These are phyloP conservation scores for Trichothecium roseum DNA, from an alignment of 2,329 filamentous ascomycete genomes.

Conservation along the genomic window DNA sequence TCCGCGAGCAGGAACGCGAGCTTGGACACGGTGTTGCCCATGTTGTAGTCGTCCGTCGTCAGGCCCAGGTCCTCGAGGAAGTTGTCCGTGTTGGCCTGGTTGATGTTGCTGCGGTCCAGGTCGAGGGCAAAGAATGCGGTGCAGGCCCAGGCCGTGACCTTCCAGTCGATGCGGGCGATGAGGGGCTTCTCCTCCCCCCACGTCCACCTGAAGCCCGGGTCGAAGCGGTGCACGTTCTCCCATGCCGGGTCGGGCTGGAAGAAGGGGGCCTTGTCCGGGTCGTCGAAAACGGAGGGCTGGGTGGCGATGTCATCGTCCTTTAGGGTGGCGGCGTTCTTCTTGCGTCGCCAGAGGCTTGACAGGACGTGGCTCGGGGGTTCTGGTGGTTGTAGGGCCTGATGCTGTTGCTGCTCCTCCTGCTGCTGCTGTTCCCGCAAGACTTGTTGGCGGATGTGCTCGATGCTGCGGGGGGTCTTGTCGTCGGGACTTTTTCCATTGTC, in stretches of 20 bases:
- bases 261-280: slow-evolving; percentile 27
- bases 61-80: slow-evolving; percentile 27
- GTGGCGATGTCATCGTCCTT: slow-evolving; percentile 17
- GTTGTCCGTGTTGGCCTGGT: slow-evolving; percentile 28
- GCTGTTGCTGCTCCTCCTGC: too few species aligned
- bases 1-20: slow-evolving; percentile 36
- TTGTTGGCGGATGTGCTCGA: too few species aligned
- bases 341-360: too few species aligned
- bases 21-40: slow-evolving; percentile 28
- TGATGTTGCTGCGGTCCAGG: slow-evolving; percentile 35
- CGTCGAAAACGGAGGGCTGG: slow-evolving; percentile 33
- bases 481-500: too few species aligned
- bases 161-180: slow-evolving; percentile 32
- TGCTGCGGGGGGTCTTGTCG: too few species aligned
- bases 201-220: slow-evolving; percentile 31
- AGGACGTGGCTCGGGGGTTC: too few species aligned
- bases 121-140: slow-evolving; percentile 38
- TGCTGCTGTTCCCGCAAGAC: too few species aligned
- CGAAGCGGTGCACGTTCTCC: slow-evolving; percentile 45
- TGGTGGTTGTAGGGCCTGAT: too few species aligned
- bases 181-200: slow-evolving; percentile 36
- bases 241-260: slow-evolving; percentile 10
- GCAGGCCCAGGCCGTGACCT: slow-evolving; percentile 27
- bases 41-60: slow-evolving; percentile 35
- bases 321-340: too few species aligned